Percentiles rank a stretch among this genome's conserved stretches.
Evolutionary conservation across 1,284 basidiomycete species (phyloP).

Genomic region (Phylloboletellus chloephorus): DNA sequence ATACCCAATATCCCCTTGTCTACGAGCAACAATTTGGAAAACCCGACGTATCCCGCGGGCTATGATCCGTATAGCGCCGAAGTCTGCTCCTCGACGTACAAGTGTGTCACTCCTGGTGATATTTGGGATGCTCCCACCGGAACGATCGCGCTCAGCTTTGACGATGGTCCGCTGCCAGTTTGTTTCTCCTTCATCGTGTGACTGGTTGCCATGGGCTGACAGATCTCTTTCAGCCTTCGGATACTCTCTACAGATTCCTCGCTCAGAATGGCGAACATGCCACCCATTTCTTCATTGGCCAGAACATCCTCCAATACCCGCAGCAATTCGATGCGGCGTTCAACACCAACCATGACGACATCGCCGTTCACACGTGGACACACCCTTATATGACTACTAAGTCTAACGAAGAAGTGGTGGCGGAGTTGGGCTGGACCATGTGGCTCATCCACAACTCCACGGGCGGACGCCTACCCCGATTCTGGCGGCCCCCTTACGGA

Average conservation of each 20-base stretch:
- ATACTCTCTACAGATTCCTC: constrained; percentile 51
- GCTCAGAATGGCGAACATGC: constrained; percentile 51
- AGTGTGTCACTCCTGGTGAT: constrained; percentile 55
- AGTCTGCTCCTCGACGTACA: constrained; percentile 64
- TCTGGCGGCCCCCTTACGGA: constrained; percentile 77
- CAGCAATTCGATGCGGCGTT: constrained; percentile 51
- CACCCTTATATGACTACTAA: constrained; percentile 80
- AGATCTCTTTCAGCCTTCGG: constrained; percentile 20
- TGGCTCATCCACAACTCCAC: constrained; percentile 78
- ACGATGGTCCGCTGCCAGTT: constrained; percentile 73
- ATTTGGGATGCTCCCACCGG: constrained; percentile 69
- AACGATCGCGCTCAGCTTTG: constrained; percentile 58
- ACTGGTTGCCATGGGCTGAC: constrained; percentile 26
- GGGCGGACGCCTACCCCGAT: constrained; percentile 64
- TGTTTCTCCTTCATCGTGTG: constrained; percentile 30
- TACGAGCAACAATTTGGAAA: constrained; percentile 35
- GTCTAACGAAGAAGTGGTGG: constrained; percentile 64
- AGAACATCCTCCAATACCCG: constrained; percentile 58
- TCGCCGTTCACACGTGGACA: constrained; percentile 78
- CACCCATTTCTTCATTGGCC: constrained; percentile 83
- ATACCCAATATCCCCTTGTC: constrained; percentile 66
- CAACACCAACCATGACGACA: constrained; percentile 49
- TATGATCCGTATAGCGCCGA: constrained; percentile 45
- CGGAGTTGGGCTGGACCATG: constrained; percentile 80
- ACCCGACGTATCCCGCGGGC: constrained; percentile 53